phyloP scores from a whole-genome alignment of 345 rosid genomes.

The Brassica nigra region DNA sequence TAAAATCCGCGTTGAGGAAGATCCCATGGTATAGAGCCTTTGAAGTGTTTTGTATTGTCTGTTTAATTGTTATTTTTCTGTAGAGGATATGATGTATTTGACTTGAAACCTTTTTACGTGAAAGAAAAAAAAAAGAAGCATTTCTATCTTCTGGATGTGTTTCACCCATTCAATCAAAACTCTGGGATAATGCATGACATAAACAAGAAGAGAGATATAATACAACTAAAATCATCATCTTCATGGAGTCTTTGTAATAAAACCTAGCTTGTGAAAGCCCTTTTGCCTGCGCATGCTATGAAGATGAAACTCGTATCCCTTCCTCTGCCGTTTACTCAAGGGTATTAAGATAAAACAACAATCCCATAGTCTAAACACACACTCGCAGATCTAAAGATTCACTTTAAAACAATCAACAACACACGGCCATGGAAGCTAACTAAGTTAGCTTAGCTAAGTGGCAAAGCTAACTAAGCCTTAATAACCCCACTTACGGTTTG shows the following conservation, averaged over 20 bases:
- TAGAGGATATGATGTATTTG: no score
- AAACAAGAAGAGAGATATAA: background rate
- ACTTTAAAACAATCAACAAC: conserved; percentile 35
- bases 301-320: background rate
- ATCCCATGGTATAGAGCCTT: conserved; percentile 14
- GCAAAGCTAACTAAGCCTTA: conserved; percentile 30
- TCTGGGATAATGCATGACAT: background rate
- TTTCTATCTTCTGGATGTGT: no score
- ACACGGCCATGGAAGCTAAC: conserved; percentile 40
- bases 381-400: conserved; percentile 17
- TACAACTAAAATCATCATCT: background rate
- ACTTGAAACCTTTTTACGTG: no score
- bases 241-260: background rate
- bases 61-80: no score
- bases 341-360: conserved; percentile 18
- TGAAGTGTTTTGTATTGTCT: background rate
- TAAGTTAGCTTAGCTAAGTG: no score
- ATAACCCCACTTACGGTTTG: conserved; percentile 27
- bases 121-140: no score
- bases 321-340: background rate
- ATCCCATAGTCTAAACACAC: conserved; percentile 20
- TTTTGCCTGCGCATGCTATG: background rate
- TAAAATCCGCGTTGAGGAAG: conserved; percentile 5
- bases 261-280: background rate
- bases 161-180: background rate